phyloP scores from a whole-genome alignment of 352 stramenopile genomes.

The Pythium grandisporangium region DNA sequence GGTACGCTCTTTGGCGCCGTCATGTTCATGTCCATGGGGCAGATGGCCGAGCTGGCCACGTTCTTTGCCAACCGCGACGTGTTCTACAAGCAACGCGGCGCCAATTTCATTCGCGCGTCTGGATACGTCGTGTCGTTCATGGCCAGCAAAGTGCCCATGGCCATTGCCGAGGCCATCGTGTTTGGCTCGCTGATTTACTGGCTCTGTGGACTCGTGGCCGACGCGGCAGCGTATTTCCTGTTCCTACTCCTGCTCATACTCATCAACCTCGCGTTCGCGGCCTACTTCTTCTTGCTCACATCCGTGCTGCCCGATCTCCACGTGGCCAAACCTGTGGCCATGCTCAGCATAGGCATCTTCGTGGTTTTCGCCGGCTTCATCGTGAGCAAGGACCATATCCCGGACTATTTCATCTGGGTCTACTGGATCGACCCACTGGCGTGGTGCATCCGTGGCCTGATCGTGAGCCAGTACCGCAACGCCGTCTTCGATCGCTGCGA shows the following conservation, averaged over 20 bases:
- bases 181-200: slow-evolving; percentile 55
- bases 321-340: slow-evolving; percentile 31
- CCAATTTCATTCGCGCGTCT: slow-evolving; percentile 76
- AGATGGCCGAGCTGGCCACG: slow-evolving; percentile 59
- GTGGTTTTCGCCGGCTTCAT: slow-evolving; percentile 53
- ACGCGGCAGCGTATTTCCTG: slow-evolving; percentile 19
- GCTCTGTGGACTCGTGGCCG: slow-evolving; percentile 39
- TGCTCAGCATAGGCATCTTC: slow-evolving; percentile 33
- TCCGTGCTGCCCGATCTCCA: slow-evolving; percentile 16
- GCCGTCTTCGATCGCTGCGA: slow-evolving; percentile 18
- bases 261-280: slow-evolving; percentile 31
- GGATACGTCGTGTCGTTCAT: slow-evolving; percentile 56
- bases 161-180: slow-evolving; percentile 39
- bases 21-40: slow-evolving; percentile 75
- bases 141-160: slow-evolving; percentile 44
- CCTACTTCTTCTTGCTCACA: slow-evolving; percentile 44
- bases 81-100: slow-evolving; percentile 82
- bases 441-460: slow-evolving; percentile 27
- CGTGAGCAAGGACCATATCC: slow-evolving; percentile 34
- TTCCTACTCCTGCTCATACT: slow-evolving; percentile 35
- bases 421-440: slow-evolving; percentile 50
- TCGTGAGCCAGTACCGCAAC: slow-evolving; percentile 33
- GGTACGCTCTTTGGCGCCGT: slow-evolving; percentile 72
- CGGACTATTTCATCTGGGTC: slow-evolving; percentile 42
- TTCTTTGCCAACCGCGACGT: slow-evolving; percentile 54